These are phyloP conservation scores for Digitaria exilis DNA, from an alignment of 202 grass and related monocot species.

Conservation along the genomic window DNA sequence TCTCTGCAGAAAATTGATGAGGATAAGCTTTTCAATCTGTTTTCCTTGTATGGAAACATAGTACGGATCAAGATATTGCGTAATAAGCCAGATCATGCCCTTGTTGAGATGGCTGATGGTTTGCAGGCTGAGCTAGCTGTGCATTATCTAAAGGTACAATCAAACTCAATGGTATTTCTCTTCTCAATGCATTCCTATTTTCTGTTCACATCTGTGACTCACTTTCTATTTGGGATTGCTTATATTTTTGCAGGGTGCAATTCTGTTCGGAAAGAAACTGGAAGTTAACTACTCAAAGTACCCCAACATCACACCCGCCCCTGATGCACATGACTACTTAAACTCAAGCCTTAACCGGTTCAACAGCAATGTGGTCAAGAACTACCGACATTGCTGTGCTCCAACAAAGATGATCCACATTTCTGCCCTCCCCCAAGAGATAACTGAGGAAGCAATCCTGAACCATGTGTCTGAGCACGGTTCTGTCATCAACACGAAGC, in stretches of 20 bases:
- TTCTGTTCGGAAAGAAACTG: slow-evolving; percentile 79
- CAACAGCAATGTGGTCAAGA: slow-evolving; percentile 85
- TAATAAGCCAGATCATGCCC: slow-evolving; percentile 93
- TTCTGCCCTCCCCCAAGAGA: slow-evolving; percentile 77
- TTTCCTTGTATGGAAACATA: slow-evolving; percentile 94
- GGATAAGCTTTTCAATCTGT: slow-evolving; percentile 96
- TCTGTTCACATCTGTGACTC: neutral
- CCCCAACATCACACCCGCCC: slow-evolving; percentile 72
- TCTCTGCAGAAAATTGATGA: slow-evolving; percentile 80
- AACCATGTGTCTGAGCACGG: slow-evolving; percentile 73
- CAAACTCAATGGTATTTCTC: neutral
- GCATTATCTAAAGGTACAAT: slow-evolving; percentile 74
- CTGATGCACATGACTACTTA: slow-evolving; percentile 69
- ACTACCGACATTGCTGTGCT: slow-evolving; percentile 83
- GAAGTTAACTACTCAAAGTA: slow-evolving; percentile 93
- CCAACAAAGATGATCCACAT: slow-evolving; percentile 97
- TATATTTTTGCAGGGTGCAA: slow-evolving; percentile 50
- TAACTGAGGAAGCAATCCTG: slow-evolving; percentile 62
- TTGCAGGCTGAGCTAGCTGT: slow-evolving; percentile 91
- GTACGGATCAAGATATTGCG: slow-evolving; percentile 80
- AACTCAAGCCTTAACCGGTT: slow-evolving; percentile 84
- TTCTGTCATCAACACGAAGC: slow-evolving; percentile 68
- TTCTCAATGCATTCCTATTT: slow-evolving; percentile 17
- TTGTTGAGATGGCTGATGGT: slow-evolving; percentile 92
- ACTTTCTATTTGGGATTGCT: neutral